These are phyloP conservation scores for Pseudonitzschia multistriata DNA, from an alignment of 108 stramenopile genomes.

Conservation along the genomic window DNA sequence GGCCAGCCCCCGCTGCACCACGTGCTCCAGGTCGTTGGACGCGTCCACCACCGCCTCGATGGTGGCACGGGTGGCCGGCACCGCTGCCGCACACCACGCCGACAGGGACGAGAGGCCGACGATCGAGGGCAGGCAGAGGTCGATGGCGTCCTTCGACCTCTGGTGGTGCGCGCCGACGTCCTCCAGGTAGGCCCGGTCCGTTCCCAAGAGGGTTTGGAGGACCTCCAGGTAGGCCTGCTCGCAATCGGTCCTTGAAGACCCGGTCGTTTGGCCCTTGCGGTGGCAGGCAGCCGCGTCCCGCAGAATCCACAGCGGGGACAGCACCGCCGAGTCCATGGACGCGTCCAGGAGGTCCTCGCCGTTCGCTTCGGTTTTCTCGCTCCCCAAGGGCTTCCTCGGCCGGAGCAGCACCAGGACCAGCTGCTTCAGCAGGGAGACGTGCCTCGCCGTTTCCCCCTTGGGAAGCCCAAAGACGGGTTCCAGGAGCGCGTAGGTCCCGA, in stretches of 20 bases:
- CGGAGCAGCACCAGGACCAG: conserved; percentile 23
- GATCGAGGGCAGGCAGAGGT: conserved; percentile 34
- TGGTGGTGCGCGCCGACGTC: conserved; percentile 9
- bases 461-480: conserved; percentile 26
- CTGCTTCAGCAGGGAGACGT: conserved; percentile 28
- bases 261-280: neutral
- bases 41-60: conserved; percentile 23
- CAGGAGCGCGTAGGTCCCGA: conserved; percentile 26
- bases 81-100: conserved; percentile 34
- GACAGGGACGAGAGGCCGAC: conserved; percentile 44
- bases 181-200: conserved; percentile 30
- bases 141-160: neutral
- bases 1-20: conserved; percentile 24
- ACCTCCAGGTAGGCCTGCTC: conserved; percentile 26
- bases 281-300: conserved; percentile 34
- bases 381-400: conserved; percentile 4
- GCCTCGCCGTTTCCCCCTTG: conserved; percentile 11
- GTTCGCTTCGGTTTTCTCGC: neutral
- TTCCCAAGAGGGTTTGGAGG: conserved; percentile 36
- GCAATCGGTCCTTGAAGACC: neutral
- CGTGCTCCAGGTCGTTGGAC: conserved; percentile 33
- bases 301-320: conserved; percentile 40
- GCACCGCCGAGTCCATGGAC: conserved; percentile 19
- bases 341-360: neutral
- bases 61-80: conserved; percentile 7